phyloP scores from a whole-genome alignment of 768 basidiomycete species.

The Termitomyces sp. region DNA sequence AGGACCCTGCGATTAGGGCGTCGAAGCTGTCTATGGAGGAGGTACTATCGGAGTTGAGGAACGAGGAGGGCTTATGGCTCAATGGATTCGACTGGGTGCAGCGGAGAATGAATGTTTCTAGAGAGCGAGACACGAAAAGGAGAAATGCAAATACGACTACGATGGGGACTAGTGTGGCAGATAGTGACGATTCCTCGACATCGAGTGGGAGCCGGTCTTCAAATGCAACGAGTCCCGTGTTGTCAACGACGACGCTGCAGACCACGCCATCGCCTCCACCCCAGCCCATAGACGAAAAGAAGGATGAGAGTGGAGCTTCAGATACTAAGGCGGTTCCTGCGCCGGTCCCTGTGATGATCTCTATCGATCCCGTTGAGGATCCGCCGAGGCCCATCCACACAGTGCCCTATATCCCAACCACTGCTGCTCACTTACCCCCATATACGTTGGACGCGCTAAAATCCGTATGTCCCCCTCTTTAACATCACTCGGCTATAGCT shows the following conservation, averaged over 20 bases:
- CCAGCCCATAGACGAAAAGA: slow-evolving; percentile 45
- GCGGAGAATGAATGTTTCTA: slow-evolving; percentile 39
- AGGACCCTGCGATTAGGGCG: slow-evolving; percentile 59
- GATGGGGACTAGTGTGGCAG: slow-evolving; percentile 21
- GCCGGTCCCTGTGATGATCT: slow-evolving; percentile 27
- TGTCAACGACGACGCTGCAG: slow-evolving; percentile 71
- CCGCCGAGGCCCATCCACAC: slow-evolving; percentile 60
- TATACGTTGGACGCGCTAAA: slow-evolving; percentile 60
- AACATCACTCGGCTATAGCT: slow-evolving; percentile 3
- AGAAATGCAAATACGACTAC: slow-evolving; percentile 18
- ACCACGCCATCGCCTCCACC: slow-evolving; percentile 82
- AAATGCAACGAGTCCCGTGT: slow-evolving; percentile 62
- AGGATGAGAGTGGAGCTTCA: slow-evolving; percentile 35
- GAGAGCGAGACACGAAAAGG: slow-evolving; percentile 25
- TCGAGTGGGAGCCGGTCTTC: slow-evolving; percentile 48
- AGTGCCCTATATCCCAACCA: slow-evolving; percentile 68
- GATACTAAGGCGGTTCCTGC: slow-evolving; percentile 14
- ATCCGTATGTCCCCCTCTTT: slow-evolving; percentile 39
- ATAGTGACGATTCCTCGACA: slow-evolving; percentile 49
- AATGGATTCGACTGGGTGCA: slow-evolving; percentile 72
- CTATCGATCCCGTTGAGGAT: slow-evolving; percentile 61
- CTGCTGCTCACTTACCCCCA: slow-evolving; percentile 50
- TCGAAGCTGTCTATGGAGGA: slow-evolving; percentile 60
- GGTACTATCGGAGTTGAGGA: slow-evolving; percentile 53
- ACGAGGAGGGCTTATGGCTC: slow-evolving; percentile 68